Evolutionary conservation across 1,284 basidiomycete species (phyloP).

Genomic region (Xanthoconium separans): DNA sequence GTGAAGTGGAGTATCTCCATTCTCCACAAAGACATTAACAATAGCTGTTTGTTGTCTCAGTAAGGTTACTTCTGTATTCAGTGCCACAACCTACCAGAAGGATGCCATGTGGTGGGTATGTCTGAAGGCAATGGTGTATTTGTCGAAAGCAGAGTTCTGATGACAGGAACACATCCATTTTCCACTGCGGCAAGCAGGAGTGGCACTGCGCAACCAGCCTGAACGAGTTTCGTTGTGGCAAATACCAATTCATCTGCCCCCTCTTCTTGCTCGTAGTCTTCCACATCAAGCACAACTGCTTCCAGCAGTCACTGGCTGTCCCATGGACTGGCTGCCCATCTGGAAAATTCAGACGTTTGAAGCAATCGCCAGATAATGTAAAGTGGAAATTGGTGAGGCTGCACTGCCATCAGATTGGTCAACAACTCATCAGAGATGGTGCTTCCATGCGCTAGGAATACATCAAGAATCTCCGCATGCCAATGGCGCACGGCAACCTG

Average conservation of each 20-base stretch:
- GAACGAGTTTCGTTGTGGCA: background rate
- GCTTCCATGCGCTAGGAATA: background rate
- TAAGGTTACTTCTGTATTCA: rapidly evolving
- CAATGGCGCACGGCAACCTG: conserved; percentile 5
- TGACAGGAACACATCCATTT: background rate
- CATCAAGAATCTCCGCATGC: background rate
- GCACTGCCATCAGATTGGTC: background rate
- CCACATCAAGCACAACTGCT: background rate
- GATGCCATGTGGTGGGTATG: no score
- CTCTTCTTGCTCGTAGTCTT: background rate
- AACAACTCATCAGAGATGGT: background rate
- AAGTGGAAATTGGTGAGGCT: background rate
- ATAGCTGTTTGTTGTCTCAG: background rate
- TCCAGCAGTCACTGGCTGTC: background rate
- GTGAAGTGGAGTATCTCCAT: conserved; percentile 9
- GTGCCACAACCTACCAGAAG: background rate
- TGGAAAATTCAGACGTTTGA: background rate
- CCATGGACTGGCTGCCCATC: background rate
- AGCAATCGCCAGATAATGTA: background rate
- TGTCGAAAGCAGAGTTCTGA: background rate
- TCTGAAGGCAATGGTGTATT: background rate
- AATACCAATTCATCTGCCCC: background rate
- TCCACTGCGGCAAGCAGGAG: conserved; percentile 5
- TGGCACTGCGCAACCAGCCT: background rate
- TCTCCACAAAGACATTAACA: background rate